phyloP scores from a whole-genome alignment of 169 alveolate species.

The Eimeria praecox region DNA sequence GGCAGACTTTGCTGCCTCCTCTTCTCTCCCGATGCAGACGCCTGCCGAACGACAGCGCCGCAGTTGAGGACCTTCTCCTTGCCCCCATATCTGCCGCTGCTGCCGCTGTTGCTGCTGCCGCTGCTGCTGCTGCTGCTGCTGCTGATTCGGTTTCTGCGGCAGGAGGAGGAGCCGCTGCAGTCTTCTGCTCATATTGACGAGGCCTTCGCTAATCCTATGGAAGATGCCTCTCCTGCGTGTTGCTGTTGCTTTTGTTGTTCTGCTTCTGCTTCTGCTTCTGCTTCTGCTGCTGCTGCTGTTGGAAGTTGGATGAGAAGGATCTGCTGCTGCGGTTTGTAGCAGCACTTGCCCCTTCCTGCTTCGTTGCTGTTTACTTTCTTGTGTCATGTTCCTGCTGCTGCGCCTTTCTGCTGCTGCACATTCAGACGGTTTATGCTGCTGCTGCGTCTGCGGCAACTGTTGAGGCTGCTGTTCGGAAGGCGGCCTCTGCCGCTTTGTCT shows the following conservation, averaged over 20 bases:
- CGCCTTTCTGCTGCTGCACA: background rate
- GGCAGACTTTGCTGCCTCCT: slow-evolving; percentile 7
- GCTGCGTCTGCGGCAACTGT: slow-evolving; percentile 27
- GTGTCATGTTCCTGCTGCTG: background rate
- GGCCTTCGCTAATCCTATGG: background rate
- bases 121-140: background rate
- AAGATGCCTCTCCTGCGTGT: background rate
- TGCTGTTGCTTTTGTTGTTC: slow-evolving; percentile 29
- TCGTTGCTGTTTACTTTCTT: background rate
- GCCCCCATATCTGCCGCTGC: background rate
- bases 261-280: slow-evolving; percentile 5
- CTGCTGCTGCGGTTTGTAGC: background rate
- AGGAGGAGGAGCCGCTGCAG: background rate
- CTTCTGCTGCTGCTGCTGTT: slow-evolving; percentile 31
- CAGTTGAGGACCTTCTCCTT: background rate
- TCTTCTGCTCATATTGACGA: background rate
- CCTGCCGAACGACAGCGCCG: slow-evolving; percentile 43
- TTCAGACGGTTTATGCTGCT: background rate
- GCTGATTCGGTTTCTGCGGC: slow-evolving; percentile 36
- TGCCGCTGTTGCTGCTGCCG: slow-evolving; percentile 42
- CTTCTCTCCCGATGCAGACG: background rate
- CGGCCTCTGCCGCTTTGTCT: background rate
- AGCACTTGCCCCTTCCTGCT: background rate
- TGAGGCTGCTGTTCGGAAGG: background rate
- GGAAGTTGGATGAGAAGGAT: background rate